Percentiles rank a stretch among this genome's conserved stretches.
phyloP scores from a whole-genome alignment of 2,329 filamentous ascomycete genomes.

The Pseudogymnoascus sp. region DNA sequence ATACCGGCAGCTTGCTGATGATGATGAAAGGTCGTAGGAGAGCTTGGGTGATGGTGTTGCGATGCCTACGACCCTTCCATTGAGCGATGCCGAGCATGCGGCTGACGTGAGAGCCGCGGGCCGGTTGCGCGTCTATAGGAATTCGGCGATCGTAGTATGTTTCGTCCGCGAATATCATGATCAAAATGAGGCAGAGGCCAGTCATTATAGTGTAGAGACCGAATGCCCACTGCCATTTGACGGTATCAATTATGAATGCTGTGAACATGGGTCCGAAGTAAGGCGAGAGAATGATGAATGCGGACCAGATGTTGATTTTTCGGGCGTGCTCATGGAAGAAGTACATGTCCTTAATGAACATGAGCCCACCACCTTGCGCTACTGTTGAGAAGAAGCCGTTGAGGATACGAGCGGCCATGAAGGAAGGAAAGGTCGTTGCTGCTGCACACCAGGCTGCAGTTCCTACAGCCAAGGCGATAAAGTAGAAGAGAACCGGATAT shows the following conservation, averaged over 20 bases:
- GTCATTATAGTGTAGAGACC: slow-evolving; percentile 40
- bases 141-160: slow-evolving; percentile 43
- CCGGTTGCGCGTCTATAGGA: slow-evolving; percentile 30
- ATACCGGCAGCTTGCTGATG: slow-evolving; percentile 33
- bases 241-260: slow-evolving; percentile 27
- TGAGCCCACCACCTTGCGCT: slow-evolving; percentile 34
- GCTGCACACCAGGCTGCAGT: slow-evolving; percentile 12
- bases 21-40: slow-evolving; percentile 33
- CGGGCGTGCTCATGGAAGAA: slow-evolving; percentile 47
- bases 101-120: slow-evolving; percentile 22
- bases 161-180: slow-evolving; percentile 38
- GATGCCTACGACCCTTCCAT: slow-evolving; percentile 23
- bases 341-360: slow-evolving; percentile 51
- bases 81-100: slow-evolving; percentile 25
- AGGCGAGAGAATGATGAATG: slow-evolving; percentile 33
- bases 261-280: slow-evolving; percentile 37
- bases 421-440: slow-evolving; percentile 9
- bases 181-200: slow-evolving; percentile 25
- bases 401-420: slow-evolving; percentile 12
- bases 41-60: slow-evolving; percentile 36
- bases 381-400: slow-evolving; percentile 23
- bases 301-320: slow-evolving; percentile 43
- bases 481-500: slow-evolving; percentile 30
- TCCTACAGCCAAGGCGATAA: slow-evolving; percentile 9
- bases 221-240: slow-evolving; percentile 40